These are phyloP conservation scores for Leishmania turanica DNA, from an alignment of 208 protist genomes.

Conservation along the genomic window DNA sequence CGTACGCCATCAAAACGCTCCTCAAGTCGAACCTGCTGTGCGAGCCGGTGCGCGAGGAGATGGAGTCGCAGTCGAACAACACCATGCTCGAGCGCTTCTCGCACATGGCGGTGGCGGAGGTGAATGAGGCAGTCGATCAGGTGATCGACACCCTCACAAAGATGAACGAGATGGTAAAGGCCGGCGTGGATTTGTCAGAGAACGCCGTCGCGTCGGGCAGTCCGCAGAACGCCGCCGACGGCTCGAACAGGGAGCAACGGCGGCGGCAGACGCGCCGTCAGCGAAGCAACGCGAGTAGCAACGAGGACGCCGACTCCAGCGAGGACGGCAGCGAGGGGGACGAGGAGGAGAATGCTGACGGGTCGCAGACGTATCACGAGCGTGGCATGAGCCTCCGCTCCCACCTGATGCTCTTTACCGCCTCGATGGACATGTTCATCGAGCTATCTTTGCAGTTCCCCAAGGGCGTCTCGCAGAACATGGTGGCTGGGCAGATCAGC, in stretches of 20 bases:
- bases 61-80: constrained; percentile 62
- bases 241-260: constrained; percentile 14
- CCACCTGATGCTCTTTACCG: constrained; percentile 77
- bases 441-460: constrained; percentile 77
- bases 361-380: constrained; percentile 73
- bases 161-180: constrained; percentile 81
- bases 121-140: constrained; percentile 86
- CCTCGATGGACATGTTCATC: constrained; percentile 87
- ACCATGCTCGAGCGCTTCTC: constrained; percentile 86
- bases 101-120: constrained; percentile 89
- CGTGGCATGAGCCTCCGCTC: constrained; percentile 68
- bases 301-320: not conserved
- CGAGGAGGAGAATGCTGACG: constrained; percentile 45
- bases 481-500: constrained; percentile 87
- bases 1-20: constrained; percentile 75
- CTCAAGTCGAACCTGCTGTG: constrained; percentile 71
- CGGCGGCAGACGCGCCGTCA: not conserved
- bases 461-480: constrained; percentile 85
- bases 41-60: constrained; percentile 71
- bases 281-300: not conserved
- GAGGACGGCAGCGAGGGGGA: constrained; percentile 39
- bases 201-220: constrained; percentile 36
- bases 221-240: not conserved
- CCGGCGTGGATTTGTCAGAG: constrained; percentile 67
- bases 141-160: constrained; percentile 79